Base-by-base conservation (phyloP, 1,139 yeast genomes). In the Taphrina pruni region DNA sequence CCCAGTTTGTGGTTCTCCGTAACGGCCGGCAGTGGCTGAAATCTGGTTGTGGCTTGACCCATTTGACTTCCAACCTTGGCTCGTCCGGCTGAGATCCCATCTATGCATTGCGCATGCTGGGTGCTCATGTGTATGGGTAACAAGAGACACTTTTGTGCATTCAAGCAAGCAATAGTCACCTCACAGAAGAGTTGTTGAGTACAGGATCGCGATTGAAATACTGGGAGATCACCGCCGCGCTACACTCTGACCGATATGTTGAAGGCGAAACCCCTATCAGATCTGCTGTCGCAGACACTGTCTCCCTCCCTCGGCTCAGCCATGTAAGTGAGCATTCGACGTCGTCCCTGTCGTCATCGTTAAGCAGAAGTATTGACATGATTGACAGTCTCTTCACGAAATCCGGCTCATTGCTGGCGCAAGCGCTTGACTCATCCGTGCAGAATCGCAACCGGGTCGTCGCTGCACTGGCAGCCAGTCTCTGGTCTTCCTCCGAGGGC, bases 381-480 rank as follows among this genome's bases (percentile, higher is more conserved):
- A 2, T 3, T 1, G 7, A 32, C n/a, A 58, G 62, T 43, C 62
- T 58, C 11, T 58, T 58, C 54, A 58, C 62, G 17, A 32, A 32
- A 20, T 43, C 62, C 14, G 62, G 62, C 20, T 58, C 62, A 7
- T 26, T 58, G 1, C 46, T 58, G 32, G 62, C 54, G 14, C 62
- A 58, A 45, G 38, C 62, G 6, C n/a, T 48, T 3, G 39, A 14
- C 32, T 26, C 51, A 9, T 17, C 51, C 12, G 62, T 20, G 14
- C 62, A 43, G 26, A 38, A 26, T n/a, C 51, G 62, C n/a, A 45
- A 32, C 21, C 43, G 62, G 32, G 62, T 58, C 20, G 43, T 58
- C 26, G 51, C 62, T 14, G 62, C 62, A 26, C 54, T 58, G 11
- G 62, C 62, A 26, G 62, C 62, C 11, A 58, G 54, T 17, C 43